Conservation (phyloP, 768 basidiomycete genomes). For the Dictyophora rubrovolvata region DNA sequence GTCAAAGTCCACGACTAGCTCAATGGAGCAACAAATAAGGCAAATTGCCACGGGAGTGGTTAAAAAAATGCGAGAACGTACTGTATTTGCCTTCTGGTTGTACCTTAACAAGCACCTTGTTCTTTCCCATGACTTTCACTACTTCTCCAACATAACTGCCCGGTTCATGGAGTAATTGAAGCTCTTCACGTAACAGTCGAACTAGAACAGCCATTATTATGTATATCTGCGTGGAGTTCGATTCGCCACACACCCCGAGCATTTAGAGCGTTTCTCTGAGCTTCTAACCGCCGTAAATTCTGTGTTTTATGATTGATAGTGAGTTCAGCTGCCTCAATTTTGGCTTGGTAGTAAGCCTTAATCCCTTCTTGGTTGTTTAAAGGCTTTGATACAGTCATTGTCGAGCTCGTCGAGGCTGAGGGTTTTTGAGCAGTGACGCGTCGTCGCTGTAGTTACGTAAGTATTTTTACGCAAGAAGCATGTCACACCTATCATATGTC, state of each 20-base stretch:
- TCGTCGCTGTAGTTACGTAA: neutral
- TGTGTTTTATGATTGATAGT: constrained; percentile 95
- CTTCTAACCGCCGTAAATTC: constrained; percentile 90
- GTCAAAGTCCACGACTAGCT: constrained; percentile 85
- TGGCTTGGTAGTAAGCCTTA: constrained; percentile 89
- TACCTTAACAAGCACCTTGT: constrained; percentile 94
- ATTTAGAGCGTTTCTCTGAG: constrained; percentile 94
- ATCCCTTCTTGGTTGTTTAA: constrained; percentile 49
- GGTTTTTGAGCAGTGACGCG: neutral
- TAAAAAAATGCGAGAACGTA: constrained; percentile 41
- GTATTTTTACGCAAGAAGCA: neutral
- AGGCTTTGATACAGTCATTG: constrained; percentile 4
- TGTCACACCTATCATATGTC: neutral
- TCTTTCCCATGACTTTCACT: constrained; percentile 99
- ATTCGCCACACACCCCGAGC: constrained; percentile 58
- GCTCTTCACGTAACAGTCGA: constrained; percentile 79
- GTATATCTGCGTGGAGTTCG: neutral
- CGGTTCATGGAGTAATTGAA: constrained; percentile 88
- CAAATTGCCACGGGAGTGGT: too few species aligned
- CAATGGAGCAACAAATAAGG: neutral
- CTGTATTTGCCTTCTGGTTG: constrained; percentile 99
- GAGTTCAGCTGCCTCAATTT: constrained; percentile 88
- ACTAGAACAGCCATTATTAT: constrained; percentile 37
- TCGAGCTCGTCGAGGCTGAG: neutral
- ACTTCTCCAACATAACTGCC: constrained; percentile 97